phyloP scores from a whole-genome alignment of 1,139 yeast species.

The Taphrina deformans region DNA sequence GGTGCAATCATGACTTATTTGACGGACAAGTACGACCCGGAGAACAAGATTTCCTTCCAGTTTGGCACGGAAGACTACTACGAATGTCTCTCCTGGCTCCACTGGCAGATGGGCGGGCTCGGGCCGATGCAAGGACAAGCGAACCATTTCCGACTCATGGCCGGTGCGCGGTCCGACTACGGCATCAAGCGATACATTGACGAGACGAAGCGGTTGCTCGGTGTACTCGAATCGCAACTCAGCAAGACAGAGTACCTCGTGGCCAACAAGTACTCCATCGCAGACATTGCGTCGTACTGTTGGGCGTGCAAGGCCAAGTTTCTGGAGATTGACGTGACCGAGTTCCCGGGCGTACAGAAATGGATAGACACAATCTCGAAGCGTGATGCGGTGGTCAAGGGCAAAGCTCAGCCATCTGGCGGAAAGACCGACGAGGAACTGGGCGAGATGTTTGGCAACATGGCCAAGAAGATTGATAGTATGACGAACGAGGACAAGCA shows the following conservation, averaged over 20 bases:
- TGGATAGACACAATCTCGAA: slow-evolving; percentile 17
- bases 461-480: slow-evolving; percentile 28
- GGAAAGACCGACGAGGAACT: slow-evolving; percentile 22
- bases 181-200: slow-evolving; percentile 55
- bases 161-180: slow-evolving; percentile 51
- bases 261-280: slow-evolving; percentile 57
- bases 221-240: slow-evolving; percentile 56
- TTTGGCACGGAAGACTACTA: slow-evolving; percentile 45
- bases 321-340: slow-evolving; percentile 20
- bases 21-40: slow-evolving; percentile 57
- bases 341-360: slow-evolving; percentile 13
- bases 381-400: slow-evolving; percentile 29
- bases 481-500: slow-evolving; percentile 34
- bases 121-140: slow-evolving; percentile 65
- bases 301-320: slow-evolving; percentile 42
- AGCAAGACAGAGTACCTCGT: slow-evolving; percentile 55
- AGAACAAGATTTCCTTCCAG: slow-evolving; percentile 53
- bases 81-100: slow-evolving; percentile 51
- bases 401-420: slow-evolving; percentile 34
- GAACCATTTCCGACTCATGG: slow-evolving; percentile 48
- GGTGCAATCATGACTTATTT: slow-evolving; percentile 61
- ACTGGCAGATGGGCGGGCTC: slow-evolving; percentile 60
- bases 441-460: slow-evolving; percentile 9
- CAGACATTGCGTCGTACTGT: slow-evolving; percentile 55
- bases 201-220: slow-evolving; percentile 56